Conservation (phyloP, 768 basidiomycete species). For the Daedaleopsis sinensis region DNA sequence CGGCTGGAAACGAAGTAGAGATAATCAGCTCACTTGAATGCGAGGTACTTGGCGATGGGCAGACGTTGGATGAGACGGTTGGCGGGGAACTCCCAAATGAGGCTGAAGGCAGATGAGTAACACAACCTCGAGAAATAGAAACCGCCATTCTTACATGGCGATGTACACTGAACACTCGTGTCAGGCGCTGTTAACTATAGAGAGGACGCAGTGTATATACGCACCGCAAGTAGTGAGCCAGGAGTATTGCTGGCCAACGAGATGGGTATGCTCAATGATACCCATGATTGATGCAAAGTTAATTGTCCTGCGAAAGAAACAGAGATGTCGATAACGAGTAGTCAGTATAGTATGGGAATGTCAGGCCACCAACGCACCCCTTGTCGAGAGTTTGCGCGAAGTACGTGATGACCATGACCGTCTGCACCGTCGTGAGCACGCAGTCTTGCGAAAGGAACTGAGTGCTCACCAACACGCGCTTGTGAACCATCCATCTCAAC, state of each 20-base stretch:
- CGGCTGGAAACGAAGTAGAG: neutral
- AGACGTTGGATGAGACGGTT: slow-evolving; percentile 51
- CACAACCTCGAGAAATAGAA: neutral
- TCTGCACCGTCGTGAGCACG: neutral
- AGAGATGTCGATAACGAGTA: neutral
- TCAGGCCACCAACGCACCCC: slow-evolving; percentile 33
- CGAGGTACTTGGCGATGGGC: slow-evolving; percentile 53
- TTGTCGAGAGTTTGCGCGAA: slow-evolving; percentile 49
- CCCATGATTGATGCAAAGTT: slow-evolving; percentile 54
- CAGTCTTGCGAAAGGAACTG: neutral
- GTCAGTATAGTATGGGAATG: neutral
- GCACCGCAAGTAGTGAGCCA: slow-evolving; percentile 51
- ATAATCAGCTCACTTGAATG: slow-evolving; percentile 39
- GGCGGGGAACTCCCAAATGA: slow-evolving; percentile 50
- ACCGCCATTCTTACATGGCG: neutral
- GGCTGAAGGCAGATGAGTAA: slow-evolving; percentile 21
- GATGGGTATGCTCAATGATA: slow-evolving; percentile 44
- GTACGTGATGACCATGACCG: slow-evolving; percentile 50
- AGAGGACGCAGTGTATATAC: slow-evolving; percentile 14
- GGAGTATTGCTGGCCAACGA: slow-evolving; percentile 53
- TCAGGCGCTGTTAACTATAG: neutral
- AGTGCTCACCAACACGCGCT: slow-evolving; percentile 41
- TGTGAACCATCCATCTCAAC: slow-evolving; percentile 49
- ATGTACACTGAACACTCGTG: neutral
- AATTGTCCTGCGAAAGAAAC: slow-evolving; percentile 42